phyloP scores from a whole-genome alignment of 106 monocot species.

The Alisma plantagoaquatica region DNA sequence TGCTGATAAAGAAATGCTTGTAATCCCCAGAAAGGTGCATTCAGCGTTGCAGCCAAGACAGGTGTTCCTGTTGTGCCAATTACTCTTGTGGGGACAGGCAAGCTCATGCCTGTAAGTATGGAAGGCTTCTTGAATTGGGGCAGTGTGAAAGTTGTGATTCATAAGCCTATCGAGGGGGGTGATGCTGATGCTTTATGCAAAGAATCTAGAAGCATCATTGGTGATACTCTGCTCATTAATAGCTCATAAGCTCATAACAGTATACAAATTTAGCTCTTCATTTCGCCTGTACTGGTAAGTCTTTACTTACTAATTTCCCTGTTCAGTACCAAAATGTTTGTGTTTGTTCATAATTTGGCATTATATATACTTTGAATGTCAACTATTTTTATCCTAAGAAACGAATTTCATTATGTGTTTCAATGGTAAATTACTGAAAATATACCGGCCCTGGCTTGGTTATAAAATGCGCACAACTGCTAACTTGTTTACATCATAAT shows the following conservation, averaged over 20 bases:
- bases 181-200: slow-evolving; percentile 55
- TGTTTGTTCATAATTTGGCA: too few relatives aligned
- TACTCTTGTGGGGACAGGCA: slow-evolving; percentile 76
- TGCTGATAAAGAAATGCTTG: neutral
- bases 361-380: too few relatives aligned
- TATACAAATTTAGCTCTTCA: too few relatives aligned
- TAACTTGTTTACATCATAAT: too few relatives aligned
- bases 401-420: too few relatives aligned
- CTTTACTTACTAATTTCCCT: too few relatives aligned
- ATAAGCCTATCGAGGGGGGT: slow-evolving; percentile 63
- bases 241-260: slow-evolving; percentile 29
- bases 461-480: too few relatives aligned
- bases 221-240: slow-evolving; percentile 55
- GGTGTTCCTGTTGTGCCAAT: slow-evolving; percentile 82
- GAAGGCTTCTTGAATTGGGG: slow-evolving; percentile 60
- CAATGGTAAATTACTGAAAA: too few relatives aligned
- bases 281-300: too few relatives aligned
- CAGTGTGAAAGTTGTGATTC: slow-evolving; percentile 78
- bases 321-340: too few relatives aligned
- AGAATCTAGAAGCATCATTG: slow-evolving; percentile 57
- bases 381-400: too few relatives aligned
- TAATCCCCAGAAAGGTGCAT: slow-evolving; percentile 76
- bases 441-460: too few relatives aligned
- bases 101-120: slow-evolving; percentile 82
- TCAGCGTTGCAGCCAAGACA: slow-evolving; percentile 75